Percentiles rank a stretch among this genome's conserved stretches.
Conservation (phyloP, 805 yeast species). For the Metschnikowia baotianmanensis region DNA sequence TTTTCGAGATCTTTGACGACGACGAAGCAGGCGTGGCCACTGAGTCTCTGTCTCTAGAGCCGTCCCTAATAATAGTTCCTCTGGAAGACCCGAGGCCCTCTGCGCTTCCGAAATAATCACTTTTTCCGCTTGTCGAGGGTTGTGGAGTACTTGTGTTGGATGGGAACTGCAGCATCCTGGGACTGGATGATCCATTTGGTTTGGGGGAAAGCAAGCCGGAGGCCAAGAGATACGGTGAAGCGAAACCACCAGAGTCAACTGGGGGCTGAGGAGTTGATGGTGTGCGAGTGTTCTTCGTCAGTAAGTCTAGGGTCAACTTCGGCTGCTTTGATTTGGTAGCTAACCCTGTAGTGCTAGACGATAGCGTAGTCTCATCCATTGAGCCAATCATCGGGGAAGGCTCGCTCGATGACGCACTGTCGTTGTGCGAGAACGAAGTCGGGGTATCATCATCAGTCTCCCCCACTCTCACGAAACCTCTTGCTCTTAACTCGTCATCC, state of each 20-base stretch:
- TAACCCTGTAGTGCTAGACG: slow-evolving; percentile 21
- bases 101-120: slow-evolving; percentile 14
- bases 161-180: slow-evolving; percentile 2
- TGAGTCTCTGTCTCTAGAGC: slow-evolving; percentile 2
- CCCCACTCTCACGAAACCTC: slow-evolving; percentile 32
- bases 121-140: slow-evolving; percentile 3
- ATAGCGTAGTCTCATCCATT: slow-evolving; percentile 32
- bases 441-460: slow-evolving; percentile 14
- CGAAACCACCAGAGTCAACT: slow-evolving; percentile 44
- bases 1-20: neutral
- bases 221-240: slow-evolving; percentile 67
- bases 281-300: slow-evolving; percentile 22
- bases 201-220: slow-evolving; percentile 60
- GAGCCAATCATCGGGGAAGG: slow-evolving; percentile 33
- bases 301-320: slow-evolving; percentile 35
- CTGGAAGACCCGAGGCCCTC: slow-evolving; percentile 7
- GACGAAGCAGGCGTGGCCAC: slow-evolving; percentile 5
- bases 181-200: slow-evolving; percentile 12
- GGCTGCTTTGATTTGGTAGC: slow-evolving; percentile 19
- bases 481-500: slow-evolving; percentile 49
- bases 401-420: slow-evolving; percentile 20
- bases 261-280: slow-evolving; percentile 40
- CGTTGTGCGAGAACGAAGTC: slow-evolving; percentile 7
- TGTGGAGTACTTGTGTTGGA: slow-evolving; percentile 11
- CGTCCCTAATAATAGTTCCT: slow-evolving; percentile 5